A percentile compares a stretch with the other conserved stretches of the same genome.
These are phyloP conservation scores for Termitomyces heimii DNA, from an alignment of 768 basidiomycete genomes.

Conservation along the genomic window DNA sequence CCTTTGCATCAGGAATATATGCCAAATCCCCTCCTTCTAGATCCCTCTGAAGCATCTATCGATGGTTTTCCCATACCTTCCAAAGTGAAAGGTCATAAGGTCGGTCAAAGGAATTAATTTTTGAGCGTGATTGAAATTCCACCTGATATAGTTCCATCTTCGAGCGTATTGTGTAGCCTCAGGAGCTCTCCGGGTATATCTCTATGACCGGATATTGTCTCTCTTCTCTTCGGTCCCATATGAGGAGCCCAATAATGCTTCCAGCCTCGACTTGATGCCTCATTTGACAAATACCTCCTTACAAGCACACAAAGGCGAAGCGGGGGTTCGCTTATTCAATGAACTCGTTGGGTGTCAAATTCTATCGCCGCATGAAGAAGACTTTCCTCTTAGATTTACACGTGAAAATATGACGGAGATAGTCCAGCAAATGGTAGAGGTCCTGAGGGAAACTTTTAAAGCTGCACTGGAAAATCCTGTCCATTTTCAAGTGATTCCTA, in stretches of 20 bases:
- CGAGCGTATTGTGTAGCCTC: conserved; percentile 81
- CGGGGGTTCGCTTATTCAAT: conserved; percentile 69
- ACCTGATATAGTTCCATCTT: conserved; percentile 76
- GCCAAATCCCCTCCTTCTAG: conserved; percentile 67
- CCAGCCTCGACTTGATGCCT: conserved; percentile 47
- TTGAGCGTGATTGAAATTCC: background rate
- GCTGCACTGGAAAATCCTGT: conserved; percentile 79
- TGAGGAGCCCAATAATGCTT: conserved; percentile 31
- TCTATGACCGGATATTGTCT: conserved; percentile 80
- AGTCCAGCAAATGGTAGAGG: conserved; percentile 52
- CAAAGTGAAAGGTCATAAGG: conserved; percentile 51
- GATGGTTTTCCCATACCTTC: conserved; percentile 16
- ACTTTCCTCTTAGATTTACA: conserved; percentile 17
- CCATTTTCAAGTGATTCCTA: conserved; percentile 68
- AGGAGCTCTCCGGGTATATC: conserved; percentile 72
- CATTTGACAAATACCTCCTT: conserved; percentile 94
- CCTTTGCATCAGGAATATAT: conserved; percentile 71
- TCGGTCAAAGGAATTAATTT: conserved; percentile 21
- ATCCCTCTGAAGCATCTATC: conserved; percentile 45
- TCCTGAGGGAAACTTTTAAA: conserved; percentile 77
- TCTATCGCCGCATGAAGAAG: conserved; percentile 22
- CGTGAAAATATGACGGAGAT: conserved; percentile 37
- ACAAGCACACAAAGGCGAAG: conserved; percentile 62
- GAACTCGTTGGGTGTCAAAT: conserved; percentile 70
- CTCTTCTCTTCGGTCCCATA: conserved; percentile 83